These are phyloP conservation scores for Suhomyces maxii DNA, from an alignment of 1,139 yeast species.

Conservation along the genomic window DNA sequence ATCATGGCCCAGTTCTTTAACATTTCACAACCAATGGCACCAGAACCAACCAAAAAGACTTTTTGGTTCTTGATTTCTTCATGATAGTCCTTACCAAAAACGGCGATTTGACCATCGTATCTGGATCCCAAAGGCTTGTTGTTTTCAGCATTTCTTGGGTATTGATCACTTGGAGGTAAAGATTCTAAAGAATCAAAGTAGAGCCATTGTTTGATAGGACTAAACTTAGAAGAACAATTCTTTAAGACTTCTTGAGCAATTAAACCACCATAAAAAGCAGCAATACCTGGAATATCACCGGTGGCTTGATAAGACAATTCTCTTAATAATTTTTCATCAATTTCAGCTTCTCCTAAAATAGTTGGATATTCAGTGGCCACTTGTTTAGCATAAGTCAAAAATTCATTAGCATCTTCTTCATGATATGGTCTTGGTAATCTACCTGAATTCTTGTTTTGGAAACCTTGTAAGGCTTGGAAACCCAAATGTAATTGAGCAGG, in stretches of 20 bases:
- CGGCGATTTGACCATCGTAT: constrained; percentile 92
- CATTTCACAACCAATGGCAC: constrained; percentile 99
- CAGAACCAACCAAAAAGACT: constrained; percentile 93
- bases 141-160: constrained; percentile 65
- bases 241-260: constrained; percentile 96
- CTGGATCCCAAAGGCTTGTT: constrained; percentile 78
- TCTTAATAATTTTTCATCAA: constrained; percentile 65
- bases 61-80: constrained; percentile 70
- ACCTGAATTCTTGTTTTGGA: constrained; percentile 61
- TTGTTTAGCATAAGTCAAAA: constrained; percentile 60
- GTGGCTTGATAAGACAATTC: constrained; percentile 82
- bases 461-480: constrained; percentile 84
- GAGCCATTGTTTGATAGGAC: constrained; percentile 86
- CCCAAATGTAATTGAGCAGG: constrained; percentile 89
- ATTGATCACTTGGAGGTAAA: constrained; percentile 61
- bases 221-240: constrained; percentile 91
- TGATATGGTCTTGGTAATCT: constrained; percentile 75
- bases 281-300: constrained; percentile 90
- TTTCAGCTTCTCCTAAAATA: constrained; percentile 50
- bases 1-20: constrained; percentile 96
- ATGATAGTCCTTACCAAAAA: constrained; percentile 80
- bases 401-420: constrained; percentile 70
- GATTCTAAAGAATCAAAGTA: constrained; percentile 95
- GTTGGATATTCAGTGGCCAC: constrained; percentile 60
- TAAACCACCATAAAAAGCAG: constrained; percentile 90